Evolutionary conservation across 768 basidiomycete species (phyloP).

Genomic region (Naganishia vaughanmartiniae): DNA sequence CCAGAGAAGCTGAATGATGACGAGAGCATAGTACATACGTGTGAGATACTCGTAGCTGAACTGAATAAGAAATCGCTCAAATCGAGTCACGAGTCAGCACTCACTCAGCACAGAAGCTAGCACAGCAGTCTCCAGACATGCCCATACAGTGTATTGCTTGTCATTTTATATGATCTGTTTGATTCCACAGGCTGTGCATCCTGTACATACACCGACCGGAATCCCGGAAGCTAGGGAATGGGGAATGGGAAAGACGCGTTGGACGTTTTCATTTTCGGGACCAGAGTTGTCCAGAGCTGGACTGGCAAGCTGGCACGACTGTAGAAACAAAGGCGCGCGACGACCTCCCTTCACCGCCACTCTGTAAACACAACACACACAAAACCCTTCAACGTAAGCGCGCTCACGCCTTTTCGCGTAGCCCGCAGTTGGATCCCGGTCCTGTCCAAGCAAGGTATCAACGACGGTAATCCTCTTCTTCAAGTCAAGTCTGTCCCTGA

Average conservation of each 20-base stretch:
- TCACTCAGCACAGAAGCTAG: too few species aligned
- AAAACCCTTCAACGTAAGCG: neutral
- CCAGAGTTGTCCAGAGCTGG: neutral
- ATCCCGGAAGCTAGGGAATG: neutral
- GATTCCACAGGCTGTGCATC: too few species aligned
- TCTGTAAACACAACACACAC: neutral
- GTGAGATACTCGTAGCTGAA: too few species aligned
- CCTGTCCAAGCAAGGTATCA: neutral
- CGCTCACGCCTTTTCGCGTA: constrained; percentile 1
- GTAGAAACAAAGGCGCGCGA: constrained; percentile 1
- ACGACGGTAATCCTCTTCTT: neutral
- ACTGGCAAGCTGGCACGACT: neutral
- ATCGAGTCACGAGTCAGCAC: too few species aligned
- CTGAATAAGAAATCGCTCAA: too few species aligned
- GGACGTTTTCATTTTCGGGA: neutral
- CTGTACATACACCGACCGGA: neutral
- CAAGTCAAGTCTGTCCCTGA: neutral
- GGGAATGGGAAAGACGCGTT: neutral
- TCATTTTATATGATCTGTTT: too few species aligned
- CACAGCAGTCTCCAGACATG: too few species aligned
- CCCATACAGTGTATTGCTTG: too few species aligned
- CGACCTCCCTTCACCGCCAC: neutral
- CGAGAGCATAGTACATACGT: too few species aligned
- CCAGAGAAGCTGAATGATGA: too few species aligned
- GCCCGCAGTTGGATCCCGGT: neutral